phyloP scores from a whole-genome alignment of 2,329 filamentous ascomycete species.

The Cytospora paraplurivora region DNA sequence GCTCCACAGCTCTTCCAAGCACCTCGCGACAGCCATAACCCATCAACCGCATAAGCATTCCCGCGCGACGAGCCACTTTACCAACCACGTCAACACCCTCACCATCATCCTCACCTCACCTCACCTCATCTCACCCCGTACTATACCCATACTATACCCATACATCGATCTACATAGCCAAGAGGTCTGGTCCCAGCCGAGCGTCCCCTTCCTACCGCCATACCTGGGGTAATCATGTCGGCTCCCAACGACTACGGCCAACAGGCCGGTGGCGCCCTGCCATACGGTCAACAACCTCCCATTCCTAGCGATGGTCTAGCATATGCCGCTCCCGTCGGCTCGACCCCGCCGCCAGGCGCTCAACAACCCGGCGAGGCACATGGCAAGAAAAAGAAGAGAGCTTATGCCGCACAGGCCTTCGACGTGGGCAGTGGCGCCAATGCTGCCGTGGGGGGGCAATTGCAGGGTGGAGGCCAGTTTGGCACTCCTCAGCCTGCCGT shows the following conservation, averaged over 20 bases:
- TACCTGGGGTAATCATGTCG: slow-evolving; percentile 51
- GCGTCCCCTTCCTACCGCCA: slow-evolving; percentile 29
- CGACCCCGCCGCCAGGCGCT: slow-evolving; percentile 39
- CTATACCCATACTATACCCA: too few species aligned
- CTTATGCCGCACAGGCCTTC: slow-evolving; percentile 92
- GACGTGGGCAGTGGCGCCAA: slow-evolving; percentile 90
- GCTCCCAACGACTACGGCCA: slow-evolving; percentile 59
- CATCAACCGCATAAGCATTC: slow-evolving; percentile 9
- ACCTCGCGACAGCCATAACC: slow-evolving; percentile 18
- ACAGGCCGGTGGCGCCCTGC: slow-evolving; percentile 44
- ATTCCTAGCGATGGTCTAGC: slow-evolving; percentile 42
- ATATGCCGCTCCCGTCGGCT: slow-evolving; percentile 43
- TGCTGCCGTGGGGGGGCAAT: slow-evolving; percentile 57
- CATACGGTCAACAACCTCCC: slow-evolving; percentile 43
- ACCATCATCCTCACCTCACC: neutral
- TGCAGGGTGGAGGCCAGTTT: slow-evolving; percentile 47
- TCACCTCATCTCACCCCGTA: neutral
- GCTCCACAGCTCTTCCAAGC: slow-evolving; percentile 18
- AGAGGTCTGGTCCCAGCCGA: slow-evolving; percentile 32
- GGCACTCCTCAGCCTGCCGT: slow-evolving; percentile 46
- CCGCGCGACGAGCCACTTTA: slow-evolving; percentile 6
- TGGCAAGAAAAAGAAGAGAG: slow-evolving; percentile 84
- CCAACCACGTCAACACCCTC: neutral
- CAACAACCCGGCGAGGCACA: slow-evolving; percentile 44
- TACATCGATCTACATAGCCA: neutral